phyloP scores from a whole-genome alignment of 2,329 filamentous ascomycete species.

The Raffaelea ambrosiae region DNA sequence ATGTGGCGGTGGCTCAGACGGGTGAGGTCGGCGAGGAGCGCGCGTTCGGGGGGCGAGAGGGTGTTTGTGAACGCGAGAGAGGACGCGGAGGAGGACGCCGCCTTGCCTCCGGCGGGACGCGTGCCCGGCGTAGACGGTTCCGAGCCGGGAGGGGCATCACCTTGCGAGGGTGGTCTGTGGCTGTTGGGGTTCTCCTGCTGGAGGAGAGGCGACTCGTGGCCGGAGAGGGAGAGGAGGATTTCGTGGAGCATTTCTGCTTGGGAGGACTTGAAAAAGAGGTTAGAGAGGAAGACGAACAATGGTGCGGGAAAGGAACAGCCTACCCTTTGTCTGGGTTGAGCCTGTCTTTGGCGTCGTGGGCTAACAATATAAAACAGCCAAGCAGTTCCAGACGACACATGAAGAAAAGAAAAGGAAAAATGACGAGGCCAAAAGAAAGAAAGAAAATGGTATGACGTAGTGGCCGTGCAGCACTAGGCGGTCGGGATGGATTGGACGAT shows the following conservation, averaged over 20 bases:
- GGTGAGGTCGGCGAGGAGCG: slow-evolving; percentile 68
- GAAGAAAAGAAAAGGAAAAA: neutral
- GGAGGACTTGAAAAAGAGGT: neutral
- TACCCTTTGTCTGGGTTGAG: neutral
- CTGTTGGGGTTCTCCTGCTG: slow-evolving; percentile 32
- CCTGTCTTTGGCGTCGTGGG: slow-evolving; percentile 9
- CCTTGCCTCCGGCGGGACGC: too few species aligned
- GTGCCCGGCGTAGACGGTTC: too few species aligned
- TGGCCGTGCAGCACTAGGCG: neutral
- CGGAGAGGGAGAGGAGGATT: slow-evolving; percentile 91
- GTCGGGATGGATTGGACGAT: too few species aligned
- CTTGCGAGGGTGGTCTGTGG: slow-evolving; percentile 7
- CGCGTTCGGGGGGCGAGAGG: slow-evolving; percentile 71
- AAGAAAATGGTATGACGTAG: neutral
- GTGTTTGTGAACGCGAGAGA: slow-evolving; percentile 22
- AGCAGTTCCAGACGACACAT: slow-evolving; percentile 14
- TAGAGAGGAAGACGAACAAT: neutral
- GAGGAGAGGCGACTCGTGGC: slow-evolving; percentile 85
- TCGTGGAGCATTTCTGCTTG: slow-evolving; percentile 77
- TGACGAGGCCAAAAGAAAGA: neutral
- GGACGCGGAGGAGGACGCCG: too few species aligned
- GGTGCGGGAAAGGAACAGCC: neutral
- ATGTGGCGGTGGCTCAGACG: slow-evolving; percentile 72
- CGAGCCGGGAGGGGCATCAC: slow-evolving; percentile 24
- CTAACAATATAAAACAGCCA: slow-evolving; percentile 13